phyloP scores from a whole-genome alignment of 495 filamentous ascomycete genomes.

The Podospora tetraspora region DNA sequence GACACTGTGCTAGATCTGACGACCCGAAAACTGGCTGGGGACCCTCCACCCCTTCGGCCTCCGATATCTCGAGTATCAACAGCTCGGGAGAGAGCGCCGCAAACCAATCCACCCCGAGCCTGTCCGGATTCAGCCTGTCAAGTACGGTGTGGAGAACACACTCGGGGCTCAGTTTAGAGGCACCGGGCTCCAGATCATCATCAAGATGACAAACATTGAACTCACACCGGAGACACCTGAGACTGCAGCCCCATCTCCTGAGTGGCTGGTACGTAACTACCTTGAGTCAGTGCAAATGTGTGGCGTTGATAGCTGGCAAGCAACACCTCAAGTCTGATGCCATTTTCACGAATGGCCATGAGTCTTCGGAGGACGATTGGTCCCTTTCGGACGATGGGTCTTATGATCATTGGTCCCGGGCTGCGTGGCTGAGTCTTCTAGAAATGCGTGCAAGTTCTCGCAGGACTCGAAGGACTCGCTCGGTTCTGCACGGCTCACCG shows the following conservation, averaged over 20 bases:
- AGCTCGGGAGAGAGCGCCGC: constrained; percentile 30
- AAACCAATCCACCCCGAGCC: constrained; percentile 25
- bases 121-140: constrained; percentile 20
- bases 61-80: neutral
- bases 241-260: constrained; percentile 4
- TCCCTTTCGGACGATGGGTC: too few species aligned
- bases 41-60: neutral
- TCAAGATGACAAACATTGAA: constrained; percentile 59
- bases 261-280: neutral
- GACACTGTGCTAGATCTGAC: neutral
- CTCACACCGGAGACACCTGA: constrained; percentile 54
- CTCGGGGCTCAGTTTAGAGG: constrained; percentile 34
- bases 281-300: neutral
- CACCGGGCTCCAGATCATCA: constrained; percentile 54
- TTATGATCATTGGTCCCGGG: too few species aligned
- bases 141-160: constrained; percentile 25
- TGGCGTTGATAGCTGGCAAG: neutral
- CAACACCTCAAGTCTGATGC: neutral
- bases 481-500: too few species aligned
- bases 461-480: too few species aligned
- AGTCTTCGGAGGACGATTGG: too few species aligned
- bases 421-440: too few species aligned
- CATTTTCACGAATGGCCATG: neutral
- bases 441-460: too few species aligned
- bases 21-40: neutral